Conservation (phyloP, 495 filamentous ascomycete species). For the Penicillium waksmanii region DNA sequence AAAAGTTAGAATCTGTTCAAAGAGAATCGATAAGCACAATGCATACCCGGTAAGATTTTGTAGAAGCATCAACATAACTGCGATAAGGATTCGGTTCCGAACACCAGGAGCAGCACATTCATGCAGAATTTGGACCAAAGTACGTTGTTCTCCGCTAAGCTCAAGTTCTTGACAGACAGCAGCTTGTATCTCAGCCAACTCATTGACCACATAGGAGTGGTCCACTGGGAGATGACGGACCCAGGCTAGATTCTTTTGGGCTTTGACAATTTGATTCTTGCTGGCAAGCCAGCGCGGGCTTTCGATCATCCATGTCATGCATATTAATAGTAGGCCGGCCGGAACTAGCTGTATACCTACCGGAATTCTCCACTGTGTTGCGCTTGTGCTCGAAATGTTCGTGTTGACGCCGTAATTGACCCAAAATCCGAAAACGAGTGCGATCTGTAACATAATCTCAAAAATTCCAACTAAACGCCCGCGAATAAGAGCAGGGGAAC, state of each 20-base stretch:
- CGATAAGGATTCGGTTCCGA: slow-evolving; percentile 12
- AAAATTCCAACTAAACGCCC: slow-evolving; percentile 73
- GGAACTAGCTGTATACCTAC: slow-evolving; percentile 28
- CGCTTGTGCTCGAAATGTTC: slow-evolving; percentile 15
- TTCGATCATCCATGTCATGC: slow-evolving; percentile 59
- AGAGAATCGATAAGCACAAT: not conserved
- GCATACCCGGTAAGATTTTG: slow-evolving; percentile 32
- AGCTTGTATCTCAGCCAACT: slow-evolving; percentile 29
- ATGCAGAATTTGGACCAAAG: not conserved
- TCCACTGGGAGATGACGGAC: slow-evolving; percentile 20
- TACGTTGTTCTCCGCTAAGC: not conserved
- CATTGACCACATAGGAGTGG: slow-evolving; percentile 19
- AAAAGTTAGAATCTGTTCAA: slow-evolving; percentile 46
- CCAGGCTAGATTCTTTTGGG: slow-evolving; percentile 10
- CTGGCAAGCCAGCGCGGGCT: slow-evolving; percentile 61
- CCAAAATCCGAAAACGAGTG: slow-evolving; percentile 67
- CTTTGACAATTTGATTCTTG: slow-evolving; percentile 15
- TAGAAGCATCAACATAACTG: slow-evolving; percentile 11
- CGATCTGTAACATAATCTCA: slow-evolving; percentile 66
- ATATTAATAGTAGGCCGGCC: slow-evolving; percentile 46
- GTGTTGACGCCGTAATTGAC: slow-evolving; percentile 48
- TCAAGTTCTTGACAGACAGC: slow-evolving; percentile 51
- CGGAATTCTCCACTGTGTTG: slow-evolving; percentile 26
- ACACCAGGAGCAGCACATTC: slow-evolving; percentile 26
- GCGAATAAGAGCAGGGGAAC: slow-evolving; percentile 71